Conservation (phyloP, 768 basidiomycete genomes). For the Xerocomus spinulosus region DNA sequence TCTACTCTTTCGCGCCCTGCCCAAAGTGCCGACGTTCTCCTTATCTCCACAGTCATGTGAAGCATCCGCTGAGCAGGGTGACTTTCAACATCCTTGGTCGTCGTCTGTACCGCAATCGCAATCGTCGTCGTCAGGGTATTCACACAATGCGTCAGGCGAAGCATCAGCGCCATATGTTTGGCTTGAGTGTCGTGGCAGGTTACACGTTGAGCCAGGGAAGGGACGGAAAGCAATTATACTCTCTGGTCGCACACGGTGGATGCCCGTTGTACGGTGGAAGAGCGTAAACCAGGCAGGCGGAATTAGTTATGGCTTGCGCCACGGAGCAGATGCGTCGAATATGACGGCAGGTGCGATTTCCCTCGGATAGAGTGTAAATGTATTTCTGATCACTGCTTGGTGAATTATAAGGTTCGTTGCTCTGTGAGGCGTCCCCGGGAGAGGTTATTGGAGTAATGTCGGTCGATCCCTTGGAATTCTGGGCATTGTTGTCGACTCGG, state of each 20-base stretch:
- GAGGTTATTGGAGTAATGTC: neutral
- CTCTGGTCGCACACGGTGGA: constrained; percentile 68
- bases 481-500: constrained; percentile 45
- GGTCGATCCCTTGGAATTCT: constrained; percentile 38
- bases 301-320: neutral
- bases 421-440: neutral
- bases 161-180: constrained; percentile 58
- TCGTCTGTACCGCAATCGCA: constrained; percentile 1
- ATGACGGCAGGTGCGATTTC: constrained; percentile 22
- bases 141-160: neutral
- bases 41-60: neutral
- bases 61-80: constrained; percentile 1
- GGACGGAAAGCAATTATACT: constrained; percentile 92
- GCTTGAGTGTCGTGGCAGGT: constrained; percentile 85
- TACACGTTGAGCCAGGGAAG: constrained; percentile 91
- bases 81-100: neutral
- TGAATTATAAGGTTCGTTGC: constrained; percentile 3
- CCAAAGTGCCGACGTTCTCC: constrained; percentile 38
- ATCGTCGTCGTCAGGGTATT: neutral
- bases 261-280: constrained; percentile 61
- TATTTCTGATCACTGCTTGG: neutral
- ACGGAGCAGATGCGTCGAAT: neutral
- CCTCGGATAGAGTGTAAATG: neutral
- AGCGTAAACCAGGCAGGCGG: constrained; percentile 49
- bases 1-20: constrained; percentile 77